Percentiles rank a stretch among this genome's conserved stretches.
phyloP scores from a whole-genome alignment of 331 rosid species.

The Saraca asoca region DNA sequence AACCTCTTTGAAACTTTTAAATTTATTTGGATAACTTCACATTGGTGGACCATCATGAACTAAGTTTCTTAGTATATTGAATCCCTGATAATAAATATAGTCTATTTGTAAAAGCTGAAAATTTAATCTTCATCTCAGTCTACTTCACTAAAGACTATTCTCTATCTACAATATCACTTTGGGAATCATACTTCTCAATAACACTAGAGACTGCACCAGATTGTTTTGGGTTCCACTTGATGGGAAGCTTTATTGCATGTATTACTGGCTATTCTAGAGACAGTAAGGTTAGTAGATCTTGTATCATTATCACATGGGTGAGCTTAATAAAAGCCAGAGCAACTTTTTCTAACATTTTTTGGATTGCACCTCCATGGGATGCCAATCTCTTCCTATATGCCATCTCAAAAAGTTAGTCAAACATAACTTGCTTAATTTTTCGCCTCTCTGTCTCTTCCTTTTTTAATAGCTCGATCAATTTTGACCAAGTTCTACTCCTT shows the following conservation, averaged over 20 bases:
- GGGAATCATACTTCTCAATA: slow-evolving; percentile 56
- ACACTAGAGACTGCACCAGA: slow-evolving; percentile 67
- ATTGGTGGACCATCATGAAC: no score
- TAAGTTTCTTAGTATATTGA: no score
- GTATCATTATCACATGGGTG: slow-evolving; percentile 54
- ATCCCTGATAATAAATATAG: no score
- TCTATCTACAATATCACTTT: slow-evolving; percentile 47
- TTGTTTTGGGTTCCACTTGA: slow-evolving; percentile 56
- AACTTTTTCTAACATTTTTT: slow-evolving; percentile 67
- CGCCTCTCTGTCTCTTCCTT: slow-evolving; percentile 63
- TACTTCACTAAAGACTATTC: no score
- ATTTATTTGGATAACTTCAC: no score
- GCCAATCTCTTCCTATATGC: slow-evolving; percentile 86
- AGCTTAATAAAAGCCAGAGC: slow-evolving; percentile 68
- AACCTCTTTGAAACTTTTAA: no score
- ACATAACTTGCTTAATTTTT: slow-evolving; percentile 74
- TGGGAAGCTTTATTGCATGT: slow-evolving; percentile 58
- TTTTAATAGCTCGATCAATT: slow-evolving; percentile 60
- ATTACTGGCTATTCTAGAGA: slow-evolving; percentile 73
- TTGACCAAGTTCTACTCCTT: slow-evolving; percentile 63
- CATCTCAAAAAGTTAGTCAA: slow-evolving; percentile 78
- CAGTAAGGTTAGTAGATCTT: slow-evolving; percentile 59
- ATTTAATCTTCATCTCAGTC: no score
- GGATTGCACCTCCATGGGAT: slow-evolving; percentile 44
- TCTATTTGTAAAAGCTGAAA: no score